Evolutionary conservation across 176 grass and related monocot species (phyloP), one percentile per base, ranked within the genome.

Genomic region (Thalia dealbata): DNA sequence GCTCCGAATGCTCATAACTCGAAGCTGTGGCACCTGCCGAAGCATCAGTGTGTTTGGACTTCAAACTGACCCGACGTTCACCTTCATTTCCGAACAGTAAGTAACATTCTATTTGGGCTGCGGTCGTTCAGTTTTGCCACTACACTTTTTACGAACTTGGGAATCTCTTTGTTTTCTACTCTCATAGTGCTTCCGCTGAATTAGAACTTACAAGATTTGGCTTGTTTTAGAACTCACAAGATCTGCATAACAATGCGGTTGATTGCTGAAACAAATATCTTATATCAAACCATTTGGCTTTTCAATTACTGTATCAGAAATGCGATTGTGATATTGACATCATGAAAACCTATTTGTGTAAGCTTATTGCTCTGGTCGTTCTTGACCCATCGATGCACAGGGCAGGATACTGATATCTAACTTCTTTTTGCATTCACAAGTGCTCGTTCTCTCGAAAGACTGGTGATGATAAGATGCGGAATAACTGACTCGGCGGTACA

Each of bases 41-140:
- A 84, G 92, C 50, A 84, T 96, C 73, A 83, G 78, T 66, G 84
- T 92, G 75, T 88, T 84, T 44, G 89, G 89, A 25, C 80, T 96
- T 3, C 84, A 82, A 52, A 75, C 81, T 83, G 87, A 96, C 64
- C 71, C 87, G 2, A 76, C 90, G 56, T 83, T 96, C 74, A 85
- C 86, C 25, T 84, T 89, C 66, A 80, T 96, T 50, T 86, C 86
- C 29, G 84, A 96, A 28, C 82, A 96, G 92, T 96, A 83, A 83
- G 82, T 81, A 22, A 4, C 4, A 38, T 2, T 38, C 2, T 73
- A 73, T 52, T 38, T n/a, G 32, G n/a, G n/a, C n/a, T n/a, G n/a
- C n/a, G n/a, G n/a, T n/a, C n/a, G n/a, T n/a, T n/a, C n/a, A n/a
- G n/a, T n/a, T n/a, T n/a, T n/a, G n/a, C n/a, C n/a, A n/a, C n/a